These are phyloP conservation scores for Misopates orontium DNA, from an alignment of 257 asterid species.

Conservation along the genomic window DNA sequence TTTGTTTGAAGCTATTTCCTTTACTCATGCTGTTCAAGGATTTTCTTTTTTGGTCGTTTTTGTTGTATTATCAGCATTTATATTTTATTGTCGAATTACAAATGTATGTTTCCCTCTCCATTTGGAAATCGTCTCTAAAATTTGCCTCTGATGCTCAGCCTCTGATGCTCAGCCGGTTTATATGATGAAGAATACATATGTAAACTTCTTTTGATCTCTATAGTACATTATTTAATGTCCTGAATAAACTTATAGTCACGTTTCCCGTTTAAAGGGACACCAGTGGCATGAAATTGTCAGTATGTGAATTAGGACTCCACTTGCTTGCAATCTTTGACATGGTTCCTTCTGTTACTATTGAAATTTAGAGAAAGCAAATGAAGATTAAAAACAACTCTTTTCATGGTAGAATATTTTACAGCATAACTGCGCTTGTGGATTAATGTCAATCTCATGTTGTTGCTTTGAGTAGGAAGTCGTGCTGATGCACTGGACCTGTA, in stretches of 20 bases:
- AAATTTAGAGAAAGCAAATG: constrained; percentile 16
- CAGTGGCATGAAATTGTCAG: neutral
- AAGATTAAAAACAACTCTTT: neutral
- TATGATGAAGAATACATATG: constrained; percentile 13
- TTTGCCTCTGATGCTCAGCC: constrained; percentile 11
- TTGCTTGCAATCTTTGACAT: neutral
- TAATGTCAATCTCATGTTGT: constrained; percentile 23
- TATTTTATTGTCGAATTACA: neutral
- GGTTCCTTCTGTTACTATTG: constrained; percentile 23
- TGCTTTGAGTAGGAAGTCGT: constrained; percentile 71
- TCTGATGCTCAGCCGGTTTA: no score
- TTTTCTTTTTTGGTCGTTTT: no score
- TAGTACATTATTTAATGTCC: no score
- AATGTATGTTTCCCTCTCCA: neutral
- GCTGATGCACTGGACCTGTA: constrained; percentile 93
- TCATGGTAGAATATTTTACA: constrained; percentile 20
- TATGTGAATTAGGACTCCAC: neutral
- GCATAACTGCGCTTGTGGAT: constrained; percentile 15
- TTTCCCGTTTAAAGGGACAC: neutral
- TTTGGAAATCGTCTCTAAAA: constrained; percentile 8
- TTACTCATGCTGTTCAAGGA: neutral
- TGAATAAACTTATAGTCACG: neutral
- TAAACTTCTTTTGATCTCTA: constrained; percentile 4
- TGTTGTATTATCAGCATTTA: neutral
- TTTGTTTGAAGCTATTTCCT: neutral